Evolutionary conservation across 352 stramenopile genomes (phyloP), one percentile per base, ranked within the genome.

Genomic region (Phytophthora crassamura): DNA sequence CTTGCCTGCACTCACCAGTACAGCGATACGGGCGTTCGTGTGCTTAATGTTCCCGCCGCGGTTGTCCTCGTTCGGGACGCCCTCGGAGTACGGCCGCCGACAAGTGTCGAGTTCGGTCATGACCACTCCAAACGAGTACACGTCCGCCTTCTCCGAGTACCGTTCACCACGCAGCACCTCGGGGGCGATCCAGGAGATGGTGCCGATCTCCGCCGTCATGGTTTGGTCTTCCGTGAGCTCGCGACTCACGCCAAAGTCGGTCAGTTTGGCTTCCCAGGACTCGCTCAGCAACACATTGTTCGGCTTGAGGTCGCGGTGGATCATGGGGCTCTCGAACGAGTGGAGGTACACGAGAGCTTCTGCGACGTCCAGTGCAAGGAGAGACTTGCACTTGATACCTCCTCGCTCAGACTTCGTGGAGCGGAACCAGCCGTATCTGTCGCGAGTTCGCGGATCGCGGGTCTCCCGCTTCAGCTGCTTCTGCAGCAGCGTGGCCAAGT

Each of bases 121-220:
- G 25, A 89, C 67, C 12, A 91, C 80, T 33, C 84, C 86, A 53
- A 90, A 90, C 16, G 78, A 88, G 65, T 91, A 94, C 12, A 94
- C 71, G 42, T 94, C 86, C 15, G 83, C 77, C 54, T 88, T 87
- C 59, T 89, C 77, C 3, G 75, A 87, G 55, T 88, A 93, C 28
- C 69, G 56, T 55, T 89, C 69, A 18, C 79, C 79, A 12, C 76
- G 57, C 12, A 94, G 46, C 32, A 93, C 82, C 57, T 94, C 86
- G 3, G 86, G 86, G 3, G 84, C 85, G 25, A 84, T 88, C 81
- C 82, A 93, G 2, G 65, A 82, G 5, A 78, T 69, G 0, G 78
- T 93, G 9, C 83, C 83, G 34, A 80, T 81, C 51, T 88, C 78
- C 1, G 78, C 75, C 9, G 78, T 82, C 70, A 81, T 84, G 0